Conservation (phyloP, 1,284 basidiomycete genomes). For the Sanguinoderma infundibulare region DNA sequence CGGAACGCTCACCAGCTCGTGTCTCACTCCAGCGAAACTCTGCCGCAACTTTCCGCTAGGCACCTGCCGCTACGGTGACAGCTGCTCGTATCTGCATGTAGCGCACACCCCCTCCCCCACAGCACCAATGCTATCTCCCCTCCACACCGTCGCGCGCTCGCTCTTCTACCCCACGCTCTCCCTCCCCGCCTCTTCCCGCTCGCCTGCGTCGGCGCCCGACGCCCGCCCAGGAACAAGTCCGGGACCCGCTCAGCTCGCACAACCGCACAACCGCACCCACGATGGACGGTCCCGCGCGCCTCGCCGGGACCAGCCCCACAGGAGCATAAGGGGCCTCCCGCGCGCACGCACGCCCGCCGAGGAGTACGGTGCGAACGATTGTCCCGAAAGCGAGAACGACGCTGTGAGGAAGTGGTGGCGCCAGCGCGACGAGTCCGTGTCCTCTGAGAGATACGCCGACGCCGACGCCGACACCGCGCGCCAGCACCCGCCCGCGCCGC, state of each 20-base stretch:
- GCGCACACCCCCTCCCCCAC: constrained; percentile 9
- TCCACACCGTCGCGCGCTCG: constrained; percentile 4
- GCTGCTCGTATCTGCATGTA: constrained; percentile 34
- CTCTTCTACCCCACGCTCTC: constrained; percentile 11
- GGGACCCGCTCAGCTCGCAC: background rate
- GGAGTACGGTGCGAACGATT: background rate
- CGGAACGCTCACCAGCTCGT: background rate
- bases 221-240: background rate
- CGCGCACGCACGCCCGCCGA: constrained; percentile 1
- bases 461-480: background rate
- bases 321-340: constrained; percentile 3
- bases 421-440: background rate
- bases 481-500: constrained; percentile 19
- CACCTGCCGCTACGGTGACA: constrained; percentile 32
- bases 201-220: background rate
- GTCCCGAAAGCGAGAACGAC: constrained; percentile 3
- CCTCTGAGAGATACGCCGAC: background rate
- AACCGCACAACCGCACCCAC: background rate
- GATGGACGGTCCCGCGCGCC: background rate
- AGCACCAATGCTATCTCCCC: constrained; percentile 3
- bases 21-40: constrained; percentile 28
- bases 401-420: constrained; percentile 13
- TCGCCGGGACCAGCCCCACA: constrained; percentile 3
- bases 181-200: background rate
- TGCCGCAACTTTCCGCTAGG: constrained; percentile 36